Evolutionary conservation across 2,329 filamentous ascomycete genomes (phyloP).

Genomic region (Apiospora pterosperma): DNA sequence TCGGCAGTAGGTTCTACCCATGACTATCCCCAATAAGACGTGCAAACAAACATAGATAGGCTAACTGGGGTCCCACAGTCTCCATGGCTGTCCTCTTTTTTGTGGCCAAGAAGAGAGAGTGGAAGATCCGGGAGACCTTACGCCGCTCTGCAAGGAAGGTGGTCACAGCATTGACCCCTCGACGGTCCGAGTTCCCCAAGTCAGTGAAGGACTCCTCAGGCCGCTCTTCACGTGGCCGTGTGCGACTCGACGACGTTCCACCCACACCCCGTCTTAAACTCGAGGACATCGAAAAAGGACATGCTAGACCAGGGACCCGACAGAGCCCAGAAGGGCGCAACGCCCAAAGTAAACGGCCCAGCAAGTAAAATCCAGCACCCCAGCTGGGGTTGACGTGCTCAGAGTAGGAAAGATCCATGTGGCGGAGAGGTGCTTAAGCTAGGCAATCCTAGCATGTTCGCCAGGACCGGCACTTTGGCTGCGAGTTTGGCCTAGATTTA

Average conservation of each 20-base stretch:
- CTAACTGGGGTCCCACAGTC: conserved; percentile 39
- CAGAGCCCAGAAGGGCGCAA: conserved; percentile 2
- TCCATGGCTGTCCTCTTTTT: conserved; percentile 68
- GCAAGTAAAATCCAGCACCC: conserved; percentile 15
- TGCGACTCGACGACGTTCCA: conserved; percentile 53
- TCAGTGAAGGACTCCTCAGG: conserved; percentile 45
- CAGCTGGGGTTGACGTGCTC: background rate
- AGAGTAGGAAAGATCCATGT: background rate
- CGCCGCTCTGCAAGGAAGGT: conserved; percentile 64
- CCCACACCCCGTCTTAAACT: conserved; percentile 53
- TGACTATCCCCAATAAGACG: conserved; percentile 1
- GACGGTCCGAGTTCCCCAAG: conserved; percentile 57
- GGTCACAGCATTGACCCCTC: conserved; percentile 59
- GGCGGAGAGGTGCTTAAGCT: background rate
- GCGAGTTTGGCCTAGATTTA: background rate
- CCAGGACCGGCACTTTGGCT: background rate
- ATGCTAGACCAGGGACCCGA: conserved; percentile 22
- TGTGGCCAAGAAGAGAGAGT: conserved; percentile 79
- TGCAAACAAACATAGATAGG: conserved; percentile 14
- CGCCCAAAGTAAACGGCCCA: conserved; percentile 19
- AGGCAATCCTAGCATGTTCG: background rate
- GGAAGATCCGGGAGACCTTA: conserved; percentile 72
- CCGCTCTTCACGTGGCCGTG: conserved; percentile 34
- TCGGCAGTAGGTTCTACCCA: conserved; percentile 57
- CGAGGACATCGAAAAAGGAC: conserved; percentile 59